Evolutionary conservation across 202 grass and related monocot genomes (phyloP), one percentile per base, ranked within the genome.

Genomic region (Elaeis oleifera): DNA sequence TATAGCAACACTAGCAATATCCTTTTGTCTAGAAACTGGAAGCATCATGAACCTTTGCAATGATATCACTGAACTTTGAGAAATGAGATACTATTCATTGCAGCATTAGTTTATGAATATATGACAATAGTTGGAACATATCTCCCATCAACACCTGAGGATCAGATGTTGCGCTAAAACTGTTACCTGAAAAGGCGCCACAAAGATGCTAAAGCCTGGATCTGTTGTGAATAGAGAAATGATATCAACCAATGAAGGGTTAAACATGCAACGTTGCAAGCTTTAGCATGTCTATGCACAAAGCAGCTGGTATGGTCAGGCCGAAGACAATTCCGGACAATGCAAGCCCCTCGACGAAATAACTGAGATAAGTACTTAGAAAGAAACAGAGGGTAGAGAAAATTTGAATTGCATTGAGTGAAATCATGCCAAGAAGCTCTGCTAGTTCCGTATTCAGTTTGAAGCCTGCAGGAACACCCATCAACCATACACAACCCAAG

Each of bases 171-270:
- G 9, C 36, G 9, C 36, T 59, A 23, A 63, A 16, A 71, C 17
- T 52, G 60, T 76, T 89, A 97, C 92, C 92, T 88, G 76, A 97
- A 97, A 77, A 97, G 78, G 17, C 80, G 84, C 92, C 92, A 97
- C 49, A 97, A 83, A 16, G 88, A 97, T 72, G 88, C 75, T 51
- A 89, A 81, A 70, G 76, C 83, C 65, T 89, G 92, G 67, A 97
- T 91, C 58, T 97, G 87, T 57, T 59, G 81, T 56, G 87, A 91
- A 80, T 97, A 97, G 53, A 92, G 72, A 54, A 81, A 58, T 53
- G 92, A 92, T 63, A 92, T 74, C 65, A 91, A 86, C 81, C 79
- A 86, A 70, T 89, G 82, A 68, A 97, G 84, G 69, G 71, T 65
- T 17, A 74, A 67, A 89, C 65, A 74, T 97, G 92, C 51, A 92